phyloP scores from a whole-genome alignment of 2,329 filamentous ascomycete species.

The Clarireedia paspali region DNA sequence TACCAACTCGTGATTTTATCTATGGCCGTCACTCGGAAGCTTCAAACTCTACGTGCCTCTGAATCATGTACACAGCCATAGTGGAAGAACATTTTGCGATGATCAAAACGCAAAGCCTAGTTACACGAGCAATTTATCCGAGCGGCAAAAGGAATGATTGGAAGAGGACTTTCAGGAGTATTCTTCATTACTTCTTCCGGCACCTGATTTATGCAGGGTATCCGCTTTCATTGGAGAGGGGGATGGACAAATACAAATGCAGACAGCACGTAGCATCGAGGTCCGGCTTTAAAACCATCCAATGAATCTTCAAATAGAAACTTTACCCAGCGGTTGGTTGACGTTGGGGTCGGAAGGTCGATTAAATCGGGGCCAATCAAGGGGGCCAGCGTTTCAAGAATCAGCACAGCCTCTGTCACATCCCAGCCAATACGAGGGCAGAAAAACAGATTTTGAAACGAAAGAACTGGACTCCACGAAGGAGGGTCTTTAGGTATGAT shows the following conservation, averaged over 20 bases:
- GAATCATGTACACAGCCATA: no score
- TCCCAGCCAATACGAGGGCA: not conserved
- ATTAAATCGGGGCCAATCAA: not conserved
- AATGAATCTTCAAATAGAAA: conserved; percentile 4
- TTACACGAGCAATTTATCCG: not conserved
- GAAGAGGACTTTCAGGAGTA: not conserved
- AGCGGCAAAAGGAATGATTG: conserved; percentile 6
- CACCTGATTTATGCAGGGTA: not conserved
- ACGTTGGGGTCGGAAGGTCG: no score
- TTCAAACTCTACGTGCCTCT: no score
- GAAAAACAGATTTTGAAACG: not conserved
- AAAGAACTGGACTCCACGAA: not conserved
- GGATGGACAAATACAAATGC: not conserved
- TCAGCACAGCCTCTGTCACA: not conserved
- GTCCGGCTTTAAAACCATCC: not conserved
- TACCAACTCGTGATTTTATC: not conserved
- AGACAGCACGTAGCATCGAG: not conserved
- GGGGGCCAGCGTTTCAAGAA: conserved; percentile 2
- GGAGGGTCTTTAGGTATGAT: not conserved
- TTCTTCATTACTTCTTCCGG: not conserved
- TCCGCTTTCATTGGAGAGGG: not conserved
- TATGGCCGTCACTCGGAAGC: no score
- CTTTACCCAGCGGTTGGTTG: not conserved
- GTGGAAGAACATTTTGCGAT: no score
- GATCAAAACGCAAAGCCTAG: no score